phyloP scores from a whole-genome alignment of 331 rosid genomes.

The Quercus tomentella region DNA sequence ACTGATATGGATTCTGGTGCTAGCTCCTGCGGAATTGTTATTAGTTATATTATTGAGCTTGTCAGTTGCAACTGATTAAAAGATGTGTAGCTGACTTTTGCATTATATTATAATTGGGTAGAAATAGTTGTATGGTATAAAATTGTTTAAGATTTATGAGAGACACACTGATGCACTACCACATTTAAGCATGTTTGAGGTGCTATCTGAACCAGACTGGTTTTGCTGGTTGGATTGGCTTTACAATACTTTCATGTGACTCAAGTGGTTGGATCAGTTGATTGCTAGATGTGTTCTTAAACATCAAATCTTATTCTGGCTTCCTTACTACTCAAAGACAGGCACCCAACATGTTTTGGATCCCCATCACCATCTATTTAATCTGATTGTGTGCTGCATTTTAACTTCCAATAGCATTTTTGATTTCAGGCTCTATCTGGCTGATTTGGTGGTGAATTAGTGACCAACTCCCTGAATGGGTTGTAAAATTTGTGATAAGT shows the following conservation, averaged over 20 bases:
- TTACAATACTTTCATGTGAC: not conserved
- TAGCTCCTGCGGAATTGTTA: not conserved
- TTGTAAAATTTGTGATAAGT: not conserved
- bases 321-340: not conserved
- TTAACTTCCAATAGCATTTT: not conserved
- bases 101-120: not conserved
- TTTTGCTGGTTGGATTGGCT: not conserved
- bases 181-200: not conserved
- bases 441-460: not conserved
- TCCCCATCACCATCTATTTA: not conserved
- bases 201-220: not conserved
- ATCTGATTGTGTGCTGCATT: not conserved
- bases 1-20: not conserved
- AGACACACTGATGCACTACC: not conserved
- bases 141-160: not conserved
- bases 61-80: not conserved
- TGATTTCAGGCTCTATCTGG: not conserved
- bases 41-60: not conserved
- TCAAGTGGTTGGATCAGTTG: not conserved
- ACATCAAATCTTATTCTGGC: no score
- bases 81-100: not conserved
- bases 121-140: constrained; percentile 4
- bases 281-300: not conserved
- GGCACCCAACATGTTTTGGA: not conserved
- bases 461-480: not conserved